phyloP scores from a whole-genome alignment of 345 rosid species.

The Salix dunnii region DNA sequence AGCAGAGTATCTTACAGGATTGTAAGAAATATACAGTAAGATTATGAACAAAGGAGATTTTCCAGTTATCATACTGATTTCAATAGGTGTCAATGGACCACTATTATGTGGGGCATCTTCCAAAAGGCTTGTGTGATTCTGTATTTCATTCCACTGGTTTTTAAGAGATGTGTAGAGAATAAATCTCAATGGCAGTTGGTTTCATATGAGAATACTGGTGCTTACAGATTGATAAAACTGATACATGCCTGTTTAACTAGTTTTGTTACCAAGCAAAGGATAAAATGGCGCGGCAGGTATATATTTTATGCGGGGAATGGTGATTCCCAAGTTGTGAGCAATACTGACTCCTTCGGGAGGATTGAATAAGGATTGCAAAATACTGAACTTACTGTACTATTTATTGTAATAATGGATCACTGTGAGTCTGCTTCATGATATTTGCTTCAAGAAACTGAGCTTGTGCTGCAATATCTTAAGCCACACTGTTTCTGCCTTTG shows the following conservation, averaged over 20 bases:
- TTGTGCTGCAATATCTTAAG: neutral
- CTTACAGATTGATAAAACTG: too few species aligned
- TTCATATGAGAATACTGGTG: neutral
- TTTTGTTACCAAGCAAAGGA: too few species aligned
- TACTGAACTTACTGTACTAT: too few species aligned
- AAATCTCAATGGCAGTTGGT: neutral
- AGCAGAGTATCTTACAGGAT: neutral
- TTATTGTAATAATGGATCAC: too few species aligned
- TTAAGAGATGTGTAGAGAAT: neutral
- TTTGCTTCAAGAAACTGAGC: neutral
- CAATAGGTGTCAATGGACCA: neutral
- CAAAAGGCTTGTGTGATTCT: neutral
- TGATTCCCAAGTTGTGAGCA: neutral
- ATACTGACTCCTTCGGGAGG: neutral
- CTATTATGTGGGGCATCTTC: neutral
- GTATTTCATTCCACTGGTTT: neutral
- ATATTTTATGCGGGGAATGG: neutral
- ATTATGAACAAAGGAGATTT: neutral
- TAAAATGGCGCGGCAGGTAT: neutral
- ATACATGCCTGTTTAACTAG: neutral
- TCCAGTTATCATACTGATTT: neutral
- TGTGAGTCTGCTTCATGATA: neutral
- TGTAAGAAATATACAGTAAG: neutral
- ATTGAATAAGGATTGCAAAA: neutral
- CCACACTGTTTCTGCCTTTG: neutral